phyloP scores from a whole-genome alignment of 2,329 filamentous ascomycete genomes.

The Decorospora gaudefroyi region DNA sequence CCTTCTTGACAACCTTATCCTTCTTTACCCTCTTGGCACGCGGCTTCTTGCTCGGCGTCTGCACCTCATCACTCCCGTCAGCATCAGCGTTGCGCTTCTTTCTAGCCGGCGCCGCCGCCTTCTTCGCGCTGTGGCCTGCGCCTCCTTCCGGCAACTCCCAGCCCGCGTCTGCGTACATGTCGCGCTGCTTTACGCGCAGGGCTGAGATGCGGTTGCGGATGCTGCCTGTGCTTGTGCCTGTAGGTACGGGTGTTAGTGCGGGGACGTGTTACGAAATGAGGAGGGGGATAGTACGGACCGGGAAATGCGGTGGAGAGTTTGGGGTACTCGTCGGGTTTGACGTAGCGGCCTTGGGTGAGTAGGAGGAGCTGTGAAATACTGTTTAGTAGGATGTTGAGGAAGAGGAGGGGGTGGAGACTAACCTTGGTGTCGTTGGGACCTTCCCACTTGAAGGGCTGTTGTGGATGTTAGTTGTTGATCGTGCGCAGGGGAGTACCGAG shows the following conservation, averaged over 20 bases:
- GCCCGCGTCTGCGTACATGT: constrained; percentile 20
- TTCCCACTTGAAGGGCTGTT: constrained; percentile 22
- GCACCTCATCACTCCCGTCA: not conserved
- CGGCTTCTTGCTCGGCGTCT: constrained; percentile 17
- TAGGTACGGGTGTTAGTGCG: not conserved
- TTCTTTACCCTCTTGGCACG: constrained; percentile 13
- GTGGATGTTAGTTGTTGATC: not conserved
- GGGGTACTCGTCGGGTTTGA: constrained; percentile 22
- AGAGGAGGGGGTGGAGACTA: not conserved
- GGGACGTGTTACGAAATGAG: not conserved
- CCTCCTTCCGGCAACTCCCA: constrained; percentile 18
- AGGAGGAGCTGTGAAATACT: constrained; percentile 25
- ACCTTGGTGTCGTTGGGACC: constrained; percentile 21
- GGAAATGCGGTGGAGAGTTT: constrained; percentile 19
- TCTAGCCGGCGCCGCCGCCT: constrained; percentile 4
- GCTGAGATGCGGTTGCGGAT: constrained; percentile 25
- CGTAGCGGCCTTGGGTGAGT: constrained; percentile 22
- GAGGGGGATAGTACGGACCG: constrained; percentile 8
- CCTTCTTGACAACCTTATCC: not conserved
- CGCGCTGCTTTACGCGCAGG: constrained; percentile 18
- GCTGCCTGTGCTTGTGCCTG: constrained; percentile 13
- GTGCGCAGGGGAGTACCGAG: not conserved
- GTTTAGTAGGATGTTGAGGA: constrained; percentile 24
- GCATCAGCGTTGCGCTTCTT: constrained; percentile 7
- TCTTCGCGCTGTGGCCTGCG: constrained; percentile 6